Evolutionary conservation across 2,329 filamentous ascomycete species (phyloP), one percentile per base, ranked within the genome.

Genomic region (Leptosphaerulina australis): DNA sequence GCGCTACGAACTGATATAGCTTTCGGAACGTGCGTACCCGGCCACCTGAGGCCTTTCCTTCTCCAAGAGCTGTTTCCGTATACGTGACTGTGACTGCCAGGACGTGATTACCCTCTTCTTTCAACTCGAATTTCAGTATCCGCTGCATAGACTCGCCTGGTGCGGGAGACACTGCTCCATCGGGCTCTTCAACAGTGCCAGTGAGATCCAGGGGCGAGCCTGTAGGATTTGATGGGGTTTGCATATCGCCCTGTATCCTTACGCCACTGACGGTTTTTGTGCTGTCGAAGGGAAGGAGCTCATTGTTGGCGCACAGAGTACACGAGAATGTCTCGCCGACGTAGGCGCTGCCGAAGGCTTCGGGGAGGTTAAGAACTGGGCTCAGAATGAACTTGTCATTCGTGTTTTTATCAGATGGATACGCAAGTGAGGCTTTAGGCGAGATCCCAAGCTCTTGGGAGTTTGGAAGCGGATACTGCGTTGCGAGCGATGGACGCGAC

Each of bases 261-360:
- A 97, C 88, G 48, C 88, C 88, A 55, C 85, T 87, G 30, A 96
- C 85, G 35, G 75, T 76, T 53, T 75, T 72, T 6, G 69, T 74
- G 3, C 71, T 68, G 36, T 74, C 67, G 1, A 56, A 46, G 30
- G 73, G 58, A 15, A 71, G 63, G 1, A 86, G 74, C 67, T 97
- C 93, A 70, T 97, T 93, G 77, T 96, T 97, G n/a, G 90, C 92
- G 75, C 92, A 96, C 17, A 97, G 81, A 1, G 93, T 96, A 75
- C 94, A 99, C 58, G 88, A 87, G 75, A 99, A 97, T 0, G 88
- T 91, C 77, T 97, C 92, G 63, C 94, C 94, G 15, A 97, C 93
- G 71, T 97, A 97, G 7, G 93, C 92, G 10, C 90, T 93, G 34
- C 92, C 93, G 71, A 99, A 97, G 0, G 91, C 88, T 12, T 91